These are phyloP conservation scores for Lecanosticta acicola DNA, from an alignment of 2,329 filamentous ascomycete genomes.

Conservation along the genomic window DNA sequence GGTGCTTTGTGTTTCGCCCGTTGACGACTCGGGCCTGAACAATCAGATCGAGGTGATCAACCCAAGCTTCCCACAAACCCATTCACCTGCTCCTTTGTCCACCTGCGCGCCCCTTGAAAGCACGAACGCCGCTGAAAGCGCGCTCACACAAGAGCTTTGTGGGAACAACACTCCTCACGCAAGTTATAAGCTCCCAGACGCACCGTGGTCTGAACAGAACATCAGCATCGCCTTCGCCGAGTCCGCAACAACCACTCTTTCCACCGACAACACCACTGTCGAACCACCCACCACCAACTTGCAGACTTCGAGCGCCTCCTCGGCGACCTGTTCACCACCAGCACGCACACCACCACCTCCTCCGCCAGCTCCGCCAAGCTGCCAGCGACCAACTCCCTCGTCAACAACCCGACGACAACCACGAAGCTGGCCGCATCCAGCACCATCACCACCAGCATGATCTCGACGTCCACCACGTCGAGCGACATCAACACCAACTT, in stretches of 20 bases:
- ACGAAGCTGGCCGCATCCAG: no score
- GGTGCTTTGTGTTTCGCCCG: not conserved
- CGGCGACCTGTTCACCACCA: not conserved
- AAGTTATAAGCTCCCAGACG: not conserved
- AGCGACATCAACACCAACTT: not conserved
- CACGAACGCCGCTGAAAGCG: not conserved
- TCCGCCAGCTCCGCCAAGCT: not conserved
- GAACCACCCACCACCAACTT: not conserved
- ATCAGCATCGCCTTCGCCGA: not conserved
- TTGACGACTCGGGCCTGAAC: not conserved
- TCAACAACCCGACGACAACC: not conserved
- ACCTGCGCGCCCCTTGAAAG: not conserved
- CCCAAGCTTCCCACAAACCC: not conserved
- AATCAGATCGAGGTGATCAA: no score
- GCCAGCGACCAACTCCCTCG: not conserved
- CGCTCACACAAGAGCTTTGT: not conserved
- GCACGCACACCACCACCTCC: not conserved
- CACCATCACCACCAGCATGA: not conserved
- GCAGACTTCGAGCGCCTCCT: not conserved
- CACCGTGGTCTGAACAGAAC: not conserved
- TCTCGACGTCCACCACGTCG: not conserved
- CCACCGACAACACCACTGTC: no score
- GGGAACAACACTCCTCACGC: not conserved
- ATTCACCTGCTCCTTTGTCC: not conserved
- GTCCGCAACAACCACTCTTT: not conserved